Evolutionary conservation across 2,329 filamentous ascomycete species (phyloP), one percentile per base, ranked within the genome.

Genomic region (Fusarium brevicatenulatum): DNA sequence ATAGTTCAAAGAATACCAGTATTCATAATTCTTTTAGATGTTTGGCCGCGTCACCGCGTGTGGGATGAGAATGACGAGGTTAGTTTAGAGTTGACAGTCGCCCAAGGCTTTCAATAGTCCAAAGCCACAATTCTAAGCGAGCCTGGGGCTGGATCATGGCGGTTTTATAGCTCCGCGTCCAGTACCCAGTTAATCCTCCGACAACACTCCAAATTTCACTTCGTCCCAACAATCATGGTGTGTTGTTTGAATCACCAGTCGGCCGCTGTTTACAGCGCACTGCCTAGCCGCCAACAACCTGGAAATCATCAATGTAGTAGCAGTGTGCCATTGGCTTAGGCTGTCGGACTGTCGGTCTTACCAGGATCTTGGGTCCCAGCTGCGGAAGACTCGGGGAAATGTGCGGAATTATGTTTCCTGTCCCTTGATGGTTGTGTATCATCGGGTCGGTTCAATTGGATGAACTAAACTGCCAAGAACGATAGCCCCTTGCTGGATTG

Each of bases 1-100:
- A 16, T 36, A 1, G 4, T 36, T 36, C 3, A 36, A 52, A 52
- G 12, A 7, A 8, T 34, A 9, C 12, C 12, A 3, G 5, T 21
- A 3, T 36, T 52, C 32, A 9, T 1, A 21, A 16, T 21, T 11
- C 2, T 3, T 16, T 11, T 0, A 15, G 5, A 10, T 2, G 9
- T 19, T 25, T 21, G 32, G n/a, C 32, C 9, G 44, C 28, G 25
- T 47, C 25, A 32, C 44, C 28, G 6, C 13, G 12, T 9, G 32
- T 9, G 23, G 15, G n/a, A 52, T 11, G n/a, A 25, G 7, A 25
- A 25, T 36, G 18, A 21, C n/a, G 49, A 52, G n/a, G 49, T 36
- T 52, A n/a, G 32, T 36, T 52, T 52, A 52, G 18, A 52, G 49
- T 52, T 52, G 49, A 52, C 49, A 52, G n/a, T 36, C 32, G 49